These are phyloP conservation scores for Kuraishia molischiana DNA, from an alignment of 805 yeast species.

Conservation along the genomic window DNA sequence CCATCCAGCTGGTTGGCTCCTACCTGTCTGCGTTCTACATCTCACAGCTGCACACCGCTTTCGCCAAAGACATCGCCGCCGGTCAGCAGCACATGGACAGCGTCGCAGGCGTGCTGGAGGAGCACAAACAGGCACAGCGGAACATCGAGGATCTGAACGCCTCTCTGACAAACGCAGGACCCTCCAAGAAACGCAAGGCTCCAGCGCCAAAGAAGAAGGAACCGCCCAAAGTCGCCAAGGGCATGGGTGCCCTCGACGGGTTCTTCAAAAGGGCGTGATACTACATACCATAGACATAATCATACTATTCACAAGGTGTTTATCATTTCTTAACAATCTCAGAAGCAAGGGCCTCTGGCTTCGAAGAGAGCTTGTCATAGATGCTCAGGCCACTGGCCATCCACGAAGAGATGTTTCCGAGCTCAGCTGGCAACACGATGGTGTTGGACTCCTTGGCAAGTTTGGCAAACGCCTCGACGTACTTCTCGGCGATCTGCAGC, in stretches of 20 bases:
- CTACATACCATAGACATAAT: neutral
- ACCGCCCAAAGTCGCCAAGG: conserved; percentile 36
- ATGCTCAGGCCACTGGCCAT: conserved; percentile 74
- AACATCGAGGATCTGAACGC: conserved; percentile 21
- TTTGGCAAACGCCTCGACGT: conserved; percentile 72
- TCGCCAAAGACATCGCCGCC: conserved; percentile 10
- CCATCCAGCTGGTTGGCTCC: conserved; percentile 39
- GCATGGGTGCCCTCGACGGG: conserved; percentile 62
- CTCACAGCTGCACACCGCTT: conserved; percentile 10
- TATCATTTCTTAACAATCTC: conserved; percentile 2
- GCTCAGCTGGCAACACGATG: conserved; percentile 64
- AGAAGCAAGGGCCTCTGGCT: conserved; percentile 1
- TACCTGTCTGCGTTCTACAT: conserved; percentile 24
- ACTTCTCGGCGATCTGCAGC: conserved; percentile 74
- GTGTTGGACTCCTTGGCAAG: conserved; percentile 78
- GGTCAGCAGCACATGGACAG: conserved; percentile 11
- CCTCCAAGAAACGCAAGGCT: conserved; percentile 14
- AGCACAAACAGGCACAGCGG: conserved; percentile 17
- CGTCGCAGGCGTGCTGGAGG: conserved; percentile 10
- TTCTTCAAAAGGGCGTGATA: conserved; percentile 31
- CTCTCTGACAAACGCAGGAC: conserved; percentile 11
- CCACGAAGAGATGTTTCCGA: conserved; percentile 65
- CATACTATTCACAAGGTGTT: neutral
- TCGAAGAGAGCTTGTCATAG: conserved; percentile 39
- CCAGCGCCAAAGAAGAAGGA: conserved; percentile 18